These are phyloP conservation scores for Ganoderma lucidum DNA, from an alignment of 1,284 basidiomycete species.

Conservation along the genomic window DNA sequence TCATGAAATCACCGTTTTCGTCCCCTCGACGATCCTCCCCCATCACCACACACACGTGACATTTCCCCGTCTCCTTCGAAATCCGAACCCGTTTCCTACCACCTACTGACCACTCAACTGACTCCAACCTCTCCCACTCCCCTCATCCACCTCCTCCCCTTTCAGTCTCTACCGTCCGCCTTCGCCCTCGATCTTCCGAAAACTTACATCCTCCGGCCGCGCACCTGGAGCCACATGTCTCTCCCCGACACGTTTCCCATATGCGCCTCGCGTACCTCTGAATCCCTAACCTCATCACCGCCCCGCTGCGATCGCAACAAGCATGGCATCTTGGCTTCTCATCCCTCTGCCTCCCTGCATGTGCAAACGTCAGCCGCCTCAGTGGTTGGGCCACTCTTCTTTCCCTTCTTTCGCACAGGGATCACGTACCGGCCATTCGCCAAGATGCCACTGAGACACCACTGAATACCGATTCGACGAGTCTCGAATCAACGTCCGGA, in stretches of 20 bases:
- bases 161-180: background rate
- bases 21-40: slow-evolving; percentile 28
- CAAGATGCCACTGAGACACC: slow-evolving; percentile 13
- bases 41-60: slow-evolving; percentile 22
- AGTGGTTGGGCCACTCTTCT: background rate
- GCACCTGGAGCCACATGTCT: slow-evolving; percentile 6
- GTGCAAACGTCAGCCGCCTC: slow-evolving; percentile 4
- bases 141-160: background rate
- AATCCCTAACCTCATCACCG: slow-evolving; percentile 18
- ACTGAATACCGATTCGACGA: slow-evolving; percentile 13
- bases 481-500: slow-evolving; percentile 24
- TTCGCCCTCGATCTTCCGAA: slow-evolving; percentile 5
- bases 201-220: slow-evolving; percentile 19
- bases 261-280: slow-evolving; percentile 15
- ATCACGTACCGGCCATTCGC: background rate
- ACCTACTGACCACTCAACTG: slow-evolving; percentile 8
- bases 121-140: slow-evolving; percentile 9
- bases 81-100: background rate
- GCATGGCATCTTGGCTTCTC: slow-evolving; percentile 12
- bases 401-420: background rate
- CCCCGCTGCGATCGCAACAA: slow-evolving; percentile 22
- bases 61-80: slow-evolving; percentile 18
- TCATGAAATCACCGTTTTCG: slow-evolving; percentile 18
- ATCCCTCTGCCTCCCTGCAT: background rate
- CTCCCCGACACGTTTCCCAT: slow-evolving; percentile 15